phyloP scores from a whole-genome alignment of 768 basidiomycete species.

The Collybia sp. region DNA sequence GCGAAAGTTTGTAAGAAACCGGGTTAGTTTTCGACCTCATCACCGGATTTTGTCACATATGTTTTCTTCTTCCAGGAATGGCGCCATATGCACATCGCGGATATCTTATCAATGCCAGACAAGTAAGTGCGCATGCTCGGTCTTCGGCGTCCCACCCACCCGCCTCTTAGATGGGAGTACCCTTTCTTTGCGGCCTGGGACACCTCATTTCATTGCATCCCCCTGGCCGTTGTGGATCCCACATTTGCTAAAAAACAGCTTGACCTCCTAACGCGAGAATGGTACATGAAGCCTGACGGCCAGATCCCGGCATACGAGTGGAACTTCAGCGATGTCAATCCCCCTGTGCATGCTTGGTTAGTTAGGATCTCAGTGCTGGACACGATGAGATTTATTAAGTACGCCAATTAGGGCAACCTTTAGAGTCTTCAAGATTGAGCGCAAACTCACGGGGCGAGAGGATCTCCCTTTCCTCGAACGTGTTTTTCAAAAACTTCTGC shows the following conservation, averaged over 20 bases:
- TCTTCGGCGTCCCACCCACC: constrained; percentile 3
- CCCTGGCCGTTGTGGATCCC: constrained; percentile 93
- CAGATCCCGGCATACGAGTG: constrained; percentile 99
- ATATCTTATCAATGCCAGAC: constrained; percentile 98
- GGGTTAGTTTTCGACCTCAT: constrained; percentile 36
- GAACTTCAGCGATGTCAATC: constrained; percentile 99
- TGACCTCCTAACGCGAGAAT: constrained; percentile 92
- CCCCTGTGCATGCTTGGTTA: constrained; percentile 96
- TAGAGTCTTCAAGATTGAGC: constrained; percentile 98
- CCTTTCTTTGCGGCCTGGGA: constrained; percentile 99
- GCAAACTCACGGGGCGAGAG: constrained; percentile 88
- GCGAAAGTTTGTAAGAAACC: constrained; percentile 80
- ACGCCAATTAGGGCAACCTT: constrained; percentile 74
- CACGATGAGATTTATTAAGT: neutral
- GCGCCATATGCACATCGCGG: constrained; percentile 93
- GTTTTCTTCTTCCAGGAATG: constrained; percentile 57
- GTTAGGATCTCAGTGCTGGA: constrained; percentile 8
- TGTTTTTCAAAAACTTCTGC: constrained; percentile 94
- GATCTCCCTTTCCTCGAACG: constrained; percentile 92
- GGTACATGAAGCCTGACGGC: constrained; percentile 99
- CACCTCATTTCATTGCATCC: constrained; percentile 99
- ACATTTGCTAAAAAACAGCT: constrained; percentile 97
- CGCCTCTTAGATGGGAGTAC: constrained; percentile 80
- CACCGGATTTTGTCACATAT: neutral
- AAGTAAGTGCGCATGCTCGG: constrained; percentile 53